Conservation (phyloP, 805 yeast genomes). For the Yamadazyma olivae region DNA sequence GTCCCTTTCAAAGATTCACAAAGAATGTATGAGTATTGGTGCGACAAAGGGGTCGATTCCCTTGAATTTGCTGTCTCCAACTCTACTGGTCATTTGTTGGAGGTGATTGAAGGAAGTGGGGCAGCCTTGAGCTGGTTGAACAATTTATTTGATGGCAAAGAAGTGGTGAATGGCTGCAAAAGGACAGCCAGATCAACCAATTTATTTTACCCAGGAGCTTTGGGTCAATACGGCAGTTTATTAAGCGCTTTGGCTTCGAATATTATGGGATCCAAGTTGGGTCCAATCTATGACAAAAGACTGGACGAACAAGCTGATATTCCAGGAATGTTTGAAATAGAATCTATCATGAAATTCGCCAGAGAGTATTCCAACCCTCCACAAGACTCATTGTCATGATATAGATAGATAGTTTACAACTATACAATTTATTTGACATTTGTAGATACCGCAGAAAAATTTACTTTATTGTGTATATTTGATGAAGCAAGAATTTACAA, state of each 20-base stretch:
- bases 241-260: neutral
- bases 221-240: neutral
- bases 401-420: no score
- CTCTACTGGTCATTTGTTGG: conserved; percentile 16
- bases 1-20: conserved; percentile 15
- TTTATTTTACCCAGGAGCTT: conserved; percentile 41
- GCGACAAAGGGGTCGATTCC: conserved; percentile 22
- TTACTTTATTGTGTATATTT: no score
- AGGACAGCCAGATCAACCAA: conserved; percentile 48
- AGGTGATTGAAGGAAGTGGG: conserved; percentile 14
- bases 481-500: no score
- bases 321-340: no score
- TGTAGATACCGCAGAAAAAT: no score
- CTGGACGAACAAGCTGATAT: no score
- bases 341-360: no score
- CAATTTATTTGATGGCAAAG: conserved; percentile 13
- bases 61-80: conserved; percentile 20
- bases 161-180: conserved; percentile 22
- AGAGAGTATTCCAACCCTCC: no score
- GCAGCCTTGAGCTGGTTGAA: conserved; percentile 19
- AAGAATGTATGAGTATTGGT: conserved; percentile 19
- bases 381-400: no score
- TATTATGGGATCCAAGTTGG: conserved; percentile 4
- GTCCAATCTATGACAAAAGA: conserved; percentile 13
- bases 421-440: no score